Conservation (phyloP, 768 basidiomycete genomes). For the Chlorophyllum brunneum region DNA sequence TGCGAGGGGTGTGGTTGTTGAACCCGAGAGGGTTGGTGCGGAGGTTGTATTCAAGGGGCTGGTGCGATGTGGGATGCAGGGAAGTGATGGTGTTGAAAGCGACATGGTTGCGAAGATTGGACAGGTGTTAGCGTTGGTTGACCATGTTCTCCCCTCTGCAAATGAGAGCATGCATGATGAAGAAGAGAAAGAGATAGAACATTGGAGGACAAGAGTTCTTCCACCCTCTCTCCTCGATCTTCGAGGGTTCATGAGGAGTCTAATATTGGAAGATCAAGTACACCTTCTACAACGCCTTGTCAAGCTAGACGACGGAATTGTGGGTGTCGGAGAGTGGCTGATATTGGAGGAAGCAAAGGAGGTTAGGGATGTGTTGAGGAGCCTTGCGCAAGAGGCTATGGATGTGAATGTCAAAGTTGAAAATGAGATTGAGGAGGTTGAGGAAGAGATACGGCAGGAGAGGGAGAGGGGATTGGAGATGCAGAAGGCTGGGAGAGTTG, state of each 20-base stretch:
- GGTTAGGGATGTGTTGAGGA: constrained; percentile 36
- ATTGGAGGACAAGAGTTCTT: constrained; percentile 53
- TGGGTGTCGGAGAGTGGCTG: constrained; percentile 68
- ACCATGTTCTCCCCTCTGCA: constrained; percentile 46
- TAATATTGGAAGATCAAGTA: constrained; percentile 54
- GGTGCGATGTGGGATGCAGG: constrained; percentile 40
- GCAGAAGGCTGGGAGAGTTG: constrained; percentile 8
- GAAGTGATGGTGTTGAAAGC: not conserved
- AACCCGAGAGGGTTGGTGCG: constrained; percentile 36
- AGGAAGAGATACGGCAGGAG: constrained; percentile 1
- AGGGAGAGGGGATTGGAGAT: not conserved
- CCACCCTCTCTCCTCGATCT: constrained; percentile 56
- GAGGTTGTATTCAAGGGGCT: constrained; percentile 54
- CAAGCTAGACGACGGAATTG: constrained; percentile 49
- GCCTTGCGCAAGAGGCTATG: constrained; percentile 18
- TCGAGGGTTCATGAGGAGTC: constrained; percentile 46
- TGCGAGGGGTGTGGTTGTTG: constrained; percentile 27
- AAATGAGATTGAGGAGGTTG: constrained; percentile 14
- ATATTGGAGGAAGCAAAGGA: constrained; percentile 58
- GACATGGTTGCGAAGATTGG: constrained; percentile 58
- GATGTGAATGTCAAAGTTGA: not conserved
- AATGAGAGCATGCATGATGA: constrained; percentile 12
- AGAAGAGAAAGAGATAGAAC: constrained; percentile 23
- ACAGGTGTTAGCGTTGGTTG: constrained; percentile 54
- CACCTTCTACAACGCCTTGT: constrained; percentile 52